Base-by-base conservation (phyloP, 345 rosid species). In the Lumnitzera littorea region DNA sequence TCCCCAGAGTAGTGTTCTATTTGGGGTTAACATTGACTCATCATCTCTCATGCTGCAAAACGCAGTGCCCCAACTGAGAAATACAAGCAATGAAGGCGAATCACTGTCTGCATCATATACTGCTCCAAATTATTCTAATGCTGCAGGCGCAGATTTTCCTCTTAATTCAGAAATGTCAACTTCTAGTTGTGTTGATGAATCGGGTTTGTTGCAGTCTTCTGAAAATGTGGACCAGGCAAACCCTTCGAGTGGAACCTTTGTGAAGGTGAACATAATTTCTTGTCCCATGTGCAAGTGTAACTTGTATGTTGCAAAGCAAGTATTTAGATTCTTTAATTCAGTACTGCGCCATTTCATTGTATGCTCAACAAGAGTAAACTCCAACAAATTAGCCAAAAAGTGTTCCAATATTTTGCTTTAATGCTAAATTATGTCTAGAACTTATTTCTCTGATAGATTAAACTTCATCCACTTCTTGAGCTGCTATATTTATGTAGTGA, bases 181-280 rank as follows among this genome's bases (percentile, higher is more conserved):
- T 50, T 80, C 84, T 52, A 80, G 84, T 67, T 80, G 81, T 51
- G 75, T 80, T 3, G 81, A 76, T 57, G 81, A 76, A 63, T 73
- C 81, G 15, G 84, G 81, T 62, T 80, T 73, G 73, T 59, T 80
- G 74, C 81, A 71, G 71, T 76, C 81, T 51, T 71, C 81, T 41
- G 84, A 76, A 53, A 71, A 71, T 59, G 76, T 71, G 68, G 81
- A 74, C 62, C 84, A 76, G 71, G 77, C 65, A 46, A 76, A 80
- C 67, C 76, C 79, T 62, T 62, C 63, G 16, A 56, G 62, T 14
- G 46, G 79, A 80, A 76, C 75, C 77, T 80, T 76, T 76, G 79
- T 80, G 63, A 80, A 80, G 84, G 84, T 80, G 49, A 61, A 24
- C 29, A 27, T 31, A 13, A 53, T 46, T 14, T 27, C 31, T 60